Base-by-base conservation (phyloP, 495 filamentous ascomycete genomes). In the Penicillium paradoxum region DNA sequence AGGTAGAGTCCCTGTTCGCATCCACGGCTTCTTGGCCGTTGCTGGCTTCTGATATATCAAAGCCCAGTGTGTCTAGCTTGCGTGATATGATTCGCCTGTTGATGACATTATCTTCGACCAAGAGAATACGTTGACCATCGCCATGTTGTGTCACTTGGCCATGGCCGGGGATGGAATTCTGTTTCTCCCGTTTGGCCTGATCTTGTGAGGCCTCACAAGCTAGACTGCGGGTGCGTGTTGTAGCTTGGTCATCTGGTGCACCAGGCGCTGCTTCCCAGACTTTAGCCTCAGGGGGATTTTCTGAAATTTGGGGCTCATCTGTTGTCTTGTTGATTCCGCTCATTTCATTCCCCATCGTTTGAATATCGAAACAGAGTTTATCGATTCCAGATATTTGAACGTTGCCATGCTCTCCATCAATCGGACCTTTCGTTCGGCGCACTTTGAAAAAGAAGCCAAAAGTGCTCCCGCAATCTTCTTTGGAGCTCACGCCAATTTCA, bases 101-200 rank as follows among this genome's bases (percentile, higher is more conserved):
- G 57, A 91, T 83, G 9, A 89, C 61, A 55, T 91, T 91, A 62
- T 91, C 89, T 65, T 95, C 89, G 0, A 92, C 89, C n/a, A 95
- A 83, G 2, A 92, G 77, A 5, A 90, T 70, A 13, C 60, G 70
- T 34, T 53, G 32, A 0, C 50, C 33, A 9, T 21, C n/a, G 8
- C 32, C 50, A 29, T 11, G 27, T n/a, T 21, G 38, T 30, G 33
- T 32, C 13, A 25, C 6, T 15, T 2, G 4, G 3, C 40, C 13
- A 10, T 18, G 10, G 14, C 8, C 11, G 14, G 1, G 8, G 8
- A 19, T 2, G 10, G 19, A 17, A 0, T n/a, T 30, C 15, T 10
- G 2, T 8, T 34, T 8, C 3, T 6, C 14, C 0, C 27, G 19
- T 17, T 25, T n/a, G 1, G 17, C 18, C 7, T 43, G 14, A 14